Conservation (phyloP, 768 basidiomycete genomes). For the Clavulina sp. region DNA sequence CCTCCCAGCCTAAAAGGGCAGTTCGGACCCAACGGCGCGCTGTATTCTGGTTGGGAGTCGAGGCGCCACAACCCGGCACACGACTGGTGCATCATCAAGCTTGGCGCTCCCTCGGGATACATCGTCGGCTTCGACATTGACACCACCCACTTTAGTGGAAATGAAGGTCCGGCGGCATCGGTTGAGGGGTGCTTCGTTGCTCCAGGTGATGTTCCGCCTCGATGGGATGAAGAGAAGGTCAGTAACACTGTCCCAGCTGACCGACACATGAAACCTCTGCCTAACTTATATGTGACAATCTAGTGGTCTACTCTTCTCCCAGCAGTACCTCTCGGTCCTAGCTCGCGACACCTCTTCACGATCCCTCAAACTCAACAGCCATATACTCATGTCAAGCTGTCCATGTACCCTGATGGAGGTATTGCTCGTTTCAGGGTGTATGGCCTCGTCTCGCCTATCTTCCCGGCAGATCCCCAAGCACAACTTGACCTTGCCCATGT, state of each 20-base stretch:
- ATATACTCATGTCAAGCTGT: constrained; percentile 69
- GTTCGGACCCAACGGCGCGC: constrained; percentile 87
- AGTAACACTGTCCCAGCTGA: neutral
- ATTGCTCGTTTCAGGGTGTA: constrained; percentile 91
- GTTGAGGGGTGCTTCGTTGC: constrained; percentile 32
- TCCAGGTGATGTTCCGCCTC: constrained; percentile 23
- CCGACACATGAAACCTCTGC: neutral
- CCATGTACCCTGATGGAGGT: constrained; percentile 95
- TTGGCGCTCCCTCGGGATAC: constrained; percentile 52
- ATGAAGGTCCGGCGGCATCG: constrained; percentile 71
- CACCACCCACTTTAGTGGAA: constrained; percentile 90
- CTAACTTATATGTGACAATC: constrained; percentile 4
- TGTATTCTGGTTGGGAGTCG: constrained; percentile 90
- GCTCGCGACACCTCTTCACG: constrained; percentile 76
- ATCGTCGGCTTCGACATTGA: constrained; percentile 83
- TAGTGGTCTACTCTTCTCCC: constrained; percentile 77
- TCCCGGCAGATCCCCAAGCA: constrained; percentile 27
- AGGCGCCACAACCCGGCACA: constrained; percentile 72
- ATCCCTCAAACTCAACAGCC: constrained; percentile 33
- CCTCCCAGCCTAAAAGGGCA: constrained; percentile 84
- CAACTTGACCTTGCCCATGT: constrained; percentile 81
- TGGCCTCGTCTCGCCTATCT: constrained; percentile 53
- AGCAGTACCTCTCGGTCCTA: constrained; percentile 58
- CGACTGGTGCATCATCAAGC: constrained; percentile 89
- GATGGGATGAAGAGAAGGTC: constrained; percentile 38